phyloP scores from a whole-genome alignment of 495 filamentous ascomycete genomes.

The Neurospora hispaniola region DNA sequence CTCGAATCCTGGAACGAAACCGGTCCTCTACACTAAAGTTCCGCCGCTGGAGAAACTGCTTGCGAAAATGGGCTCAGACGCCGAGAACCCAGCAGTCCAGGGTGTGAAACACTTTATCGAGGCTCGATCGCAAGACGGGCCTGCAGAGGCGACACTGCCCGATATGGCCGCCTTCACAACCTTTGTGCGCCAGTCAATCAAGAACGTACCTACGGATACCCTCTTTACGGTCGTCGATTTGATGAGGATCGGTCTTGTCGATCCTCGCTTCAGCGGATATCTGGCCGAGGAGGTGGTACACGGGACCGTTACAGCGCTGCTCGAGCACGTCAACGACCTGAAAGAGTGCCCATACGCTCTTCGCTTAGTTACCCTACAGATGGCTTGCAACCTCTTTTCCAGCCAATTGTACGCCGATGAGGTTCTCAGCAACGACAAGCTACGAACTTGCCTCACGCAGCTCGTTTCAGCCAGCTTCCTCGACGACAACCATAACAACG shows the following conservation, averaged over 20 bases:
- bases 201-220: constrained; percentile 41
- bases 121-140: constrained; percentile 38
- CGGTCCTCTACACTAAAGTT: constrained; percentile 64
- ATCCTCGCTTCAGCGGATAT: constrained; percentile 76
- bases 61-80: constrained; percentile 54
- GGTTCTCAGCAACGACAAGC: constrained; percentile 26
- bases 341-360: constrained; percentile 61
- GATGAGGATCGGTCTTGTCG: constrained; percentile 62
- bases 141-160: constrained; percentile 51
- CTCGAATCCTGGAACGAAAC: constrained; percentile 48
- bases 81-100: constrained; percentile 42
- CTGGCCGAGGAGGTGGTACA: constrained; percentile 66
- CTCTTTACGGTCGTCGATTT: constrained; percentile 79
- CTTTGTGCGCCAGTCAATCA: constrained; percentile 40
- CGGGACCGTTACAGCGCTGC: constrained; percentile 50
- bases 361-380: constrained; percentile 64
- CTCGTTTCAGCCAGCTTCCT: constrained; percentile 45
- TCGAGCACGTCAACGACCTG: constrained; percentile 45
- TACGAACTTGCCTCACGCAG: constrained; percentile 30
- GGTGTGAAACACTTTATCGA: constrained; percentile 57
- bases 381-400: constrained; percentile 52
- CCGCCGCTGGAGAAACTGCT: constrained; percentile 79
- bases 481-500: constrained; percentile 39
- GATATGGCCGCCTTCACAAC: constrained; percentile 43
- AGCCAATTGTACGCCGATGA: constrained; percentile 44